Conservation (phyloP, 192 early-diverging fungal species). For the Gryganskiella cystojenkinii region DNA sequence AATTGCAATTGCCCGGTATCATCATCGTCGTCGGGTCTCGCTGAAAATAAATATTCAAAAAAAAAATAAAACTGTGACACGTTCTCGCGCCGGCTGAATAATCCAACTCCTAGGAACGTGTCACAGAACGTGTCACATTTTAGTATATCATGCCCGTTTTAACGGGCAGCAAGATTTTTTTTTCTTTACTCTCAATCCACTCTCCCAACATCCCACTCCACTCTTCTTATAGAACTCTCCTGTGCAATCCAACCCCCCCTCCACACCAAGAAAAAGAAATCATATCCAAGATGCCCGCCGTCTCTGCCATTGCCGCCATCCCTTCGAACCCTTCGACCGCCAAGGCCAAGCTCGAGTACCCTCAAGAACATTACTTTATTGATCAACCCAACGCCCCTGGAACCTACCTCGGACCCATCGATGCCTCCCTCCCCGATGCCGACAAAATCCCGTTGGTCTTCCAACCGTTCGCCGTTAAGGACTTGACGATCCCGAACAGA, state of each 20-base stretch:
- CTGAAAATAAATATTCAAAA: too few relatives aligned
- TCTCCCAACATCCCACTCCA: neutral
- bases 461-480: constrained; percentile 74
- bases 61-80: constrained; percentile 10
- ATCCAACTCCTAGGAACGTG: constrained; percentile 13
- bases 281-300: constrained; percentile 21
- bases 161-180: neutral
- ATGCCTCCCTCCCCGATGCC: constrained; percentile 34
- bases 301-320: constrained; percentile 2
- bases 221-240: neutral
- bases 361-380: constrained; percentile 35
- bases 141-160: constrained; percentile 10
- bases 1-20: too few relatives aligned
- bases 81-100: constrained; percentile 1
- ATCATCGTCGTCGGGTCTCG: too few relatives aligned
- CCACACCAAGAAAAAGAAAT: neutral
- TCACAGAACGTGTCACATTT: constrained; percentile 36
- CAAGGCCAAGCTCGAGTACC: constrained; percentile 18
- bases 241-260: neutral
- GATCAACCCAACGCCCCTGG: constrained; percentile 31
- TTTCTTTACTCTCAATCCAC: neutral
- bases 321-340: constrained; percentile 3
- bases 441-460: constrained; percentile 64
- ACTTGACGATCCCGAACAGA: constrained; percentile 79
- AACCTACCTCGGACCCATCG: constrained; percentile 41